Evolutionary conservation across 495 filamentous ascomycete species (phyloP).

Genomic region (Hypoxylon lienhwacheense): DNA sequence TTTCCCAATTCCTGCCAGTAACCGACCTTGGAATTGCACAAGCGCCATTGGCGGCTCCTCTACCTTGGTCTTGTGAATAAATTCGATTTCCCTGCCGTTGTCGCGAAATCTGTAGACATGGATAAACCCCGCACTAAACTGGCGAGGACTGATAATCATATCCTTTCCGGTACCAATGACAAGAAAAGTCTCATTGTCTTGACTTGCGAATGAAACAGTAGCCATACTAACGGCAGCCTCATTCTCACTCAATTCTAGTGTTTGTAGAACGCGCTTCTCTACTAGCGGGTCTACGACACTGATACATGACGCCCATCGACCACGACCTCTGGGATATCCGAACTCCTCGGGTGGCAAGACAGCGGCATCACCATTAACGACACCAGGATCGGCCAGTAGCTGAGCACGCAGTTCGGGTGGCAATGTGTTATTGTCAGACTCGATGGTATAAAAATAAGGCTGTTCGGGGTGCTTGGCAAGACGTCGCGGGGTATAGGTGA

Average conservation of each 20-base stretch:
- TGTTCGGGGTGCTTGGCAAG: constrained; percentile 87
- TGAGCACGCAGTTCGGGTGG: constrained; percentile 69
- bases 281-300: constrained; percentile 81
- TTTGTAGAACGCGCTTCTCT: constrained; percentile 70
- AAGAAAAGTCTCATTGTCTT: constrained; percentile 87
- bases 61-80: constrained; percentile 93
- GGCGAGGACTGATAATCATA: constrained; percentile 73
- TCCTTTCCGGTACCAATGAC: constrained; percentile 93
- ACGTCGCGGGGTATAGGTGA: constrained; percentile 87
- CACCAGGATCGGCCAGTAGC: constrained; percentile 65
- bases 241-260: constrained; percentile 82
- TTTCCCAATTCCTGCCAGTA: constrained; percentile 81
- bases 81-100: constrained; percentile 81
- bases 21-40: constrained; percentile 85
- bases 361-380: constrained; percentile 69
- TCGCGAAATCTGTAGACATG: constrained; percentile 92
- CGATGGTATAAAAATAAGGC: constrained; percentile 88
- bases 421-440: constrained; percentile 88
- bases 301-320: constrained; percentile 95
- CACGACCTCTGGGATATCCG: constrained; percentile 78
- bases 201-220: constrained; percentile 78
- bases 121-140: constrained; percentile 76
- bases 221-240: constrained; percentile 88
- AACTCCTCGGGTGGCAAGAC: constrained; percentile 80
- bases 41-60: constrained; percentile 88